Base-by-base conservation (phyloP, 2,329 filamentous ascomycete genomes). In the Myriosclerotinia duriaeana region DNA sequence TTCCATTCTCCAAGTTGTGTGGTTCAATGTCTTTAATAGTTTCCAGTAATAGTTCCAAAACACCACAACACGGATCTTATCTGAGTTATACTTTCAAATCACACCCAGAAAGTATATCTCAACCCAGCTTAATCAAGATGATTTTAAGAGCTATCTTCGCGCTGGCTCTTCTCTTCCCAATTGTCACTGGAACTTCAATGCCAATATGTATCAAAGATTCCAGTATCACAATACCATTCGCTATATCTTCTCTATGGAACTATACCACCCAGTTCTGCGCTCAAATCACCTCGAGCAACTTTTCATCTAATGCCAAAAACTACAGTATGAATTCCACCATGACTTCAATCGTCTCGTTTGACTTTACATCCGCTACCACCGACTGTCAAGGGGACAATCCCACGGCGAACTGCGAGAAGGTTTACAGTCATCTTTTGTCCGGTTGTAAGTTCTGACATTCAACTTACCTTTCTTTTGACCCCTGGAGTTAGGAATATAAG, bases 231-330 rank as follows among this genome's bases (percentile, higher is more conserved):
- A 38, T 20, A 4, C 34, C n/a, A 14, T 50, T 38, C 14, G 38
- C 15, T 5, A 40, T 50, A 50, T 50, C 44, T 17, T 38, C 58
- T 26, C 12, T 61, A 20, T 50, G n/a, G 1, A 40, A 50, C 6
- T 50, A 61, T 14, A 61, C 58, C 44, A 61, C 30, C n/a, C 44
- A 50, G 4, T 38, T 61, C 34, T 61, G 44, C 30, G 44, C 14
- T 14, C 44, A 61, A 50, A 50, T 38, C 14, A 34, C 58, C 12
- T 61, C 58, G 3, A 61, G 5, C 14, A 61, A 61, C 5, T 61
- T 61, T 26, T 38, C 44, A 26, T 61, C 44, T 8, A 38, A 17
- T 17, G 34, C 34, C 44, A 61, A 40, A 14, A 61, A 38, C 34
- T 61, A 50, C 17, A 50, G 26, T 14, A 26, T 36, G 14, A 34